Percentiles rank a stretch among this genome's conserved stretches.
Evolutionary conservation across 1,284 basidiomycete species (phyloP).

Genomic region (Hortiboletus rubellus): DNA sequence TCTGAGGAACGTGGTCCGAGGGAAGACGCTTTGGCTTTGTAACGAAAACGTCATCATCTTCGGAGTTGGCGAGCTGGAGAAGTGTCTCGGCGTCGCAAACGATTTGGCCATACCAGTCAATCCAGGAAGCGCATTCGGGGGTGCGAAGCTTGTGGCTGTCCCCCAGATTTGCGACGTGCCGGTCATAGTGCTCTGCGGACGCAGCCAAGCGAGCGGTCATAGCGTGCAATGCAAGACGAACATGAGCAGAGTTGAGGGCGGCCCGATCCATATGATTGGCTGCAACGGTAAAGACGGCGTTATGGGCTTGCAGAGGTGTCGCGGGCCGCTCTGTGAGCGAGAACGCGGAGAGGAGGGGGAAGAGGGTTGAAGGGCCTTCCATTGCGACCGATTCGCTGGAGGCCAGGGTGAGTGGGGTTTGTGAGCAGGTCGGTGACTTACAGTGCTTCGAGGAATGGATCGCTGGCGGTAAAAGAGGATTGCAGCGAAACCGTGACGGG

Average conservation of each 20-base stretch:
- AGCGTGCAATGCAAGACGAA: slow-evolving; percentile 67
- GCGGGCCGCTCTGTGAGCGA: slow-evolving; percentile 9
- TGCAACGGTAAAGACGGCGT: slow-evolving; percentile 54
- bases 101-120: slow-evolving; percentile 81
- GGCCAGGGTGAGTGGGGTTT: slow-evolving; percentile 2
- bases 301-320: slow-evolving; percentile 54
- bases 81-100: slow-evolving; percentile 73
- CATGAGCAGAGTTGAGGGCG: slow-evolving; percentile 52
- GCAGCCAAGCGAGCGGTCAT: slow-evolving; percentile 73
- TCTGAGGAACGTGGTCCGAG: slow-evolving; percentile 70
- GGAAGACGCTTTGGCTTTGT: slow-evolving; percentile 51
- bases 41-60: slow-evolving; percentile 22
- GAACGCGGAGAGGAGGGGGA: slow-evolving; percentile 30
- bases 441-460: slow-evolving; percentile 81
- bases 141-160: slow-evolving; percentile 27
- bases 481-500: slow-evolving; percentile 77
- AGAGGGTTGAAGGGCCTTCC: slow-evolving; percentile 28
- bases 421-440: slow-evolving; percentile 40
- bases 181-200: slow-evolving; percentile 66
- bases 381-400: slow-evolving; percentile 56
- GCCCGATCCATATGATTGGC: slow-evolving; percentile 46
- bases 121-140: slow-evolving; percentile 72
- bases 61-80: slow-evolving; percentile 44
- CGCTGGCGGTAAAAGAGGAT: slow-evolving; percentile 79
- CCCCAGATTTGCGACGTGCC: slow-evolving; percentile 38